These are phyloP conservation scores for Entonaema liquescens DNA, from an alignment of 495 filamentous ascomycete genomes.

Conservation along the genomic window DNA sequence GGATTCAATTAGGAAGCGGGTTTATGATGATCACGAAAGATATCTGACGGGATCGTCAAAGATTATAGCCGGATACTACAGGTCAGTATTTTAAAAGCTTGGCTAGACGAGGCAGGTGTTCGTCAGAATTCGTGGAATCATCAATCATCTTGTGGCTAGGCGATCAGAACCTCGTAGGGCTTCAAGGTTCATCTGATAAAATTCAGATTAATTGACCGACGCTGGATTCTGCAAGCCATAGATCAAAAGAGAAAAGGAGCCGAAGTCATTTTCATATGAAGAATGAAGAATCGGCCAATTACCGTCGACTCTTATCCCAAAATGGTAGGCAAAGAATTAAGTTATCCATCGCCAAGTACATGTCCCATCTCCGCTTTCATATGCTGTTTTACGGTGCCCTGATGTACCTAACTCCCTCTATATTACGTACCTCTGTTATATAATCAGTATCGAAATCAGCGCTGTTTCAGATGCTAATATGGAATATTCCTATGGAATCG, in stretches of 20 bases:
- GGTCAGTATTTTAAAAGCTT: slow-evolving; percentile 5
- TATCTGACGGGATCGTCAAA: not conserved
- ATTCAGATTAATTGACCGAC: slow-evolving; percentile 5
- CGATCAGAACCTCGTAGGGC: not conserved
- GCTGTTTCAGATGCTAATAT: not conserved
- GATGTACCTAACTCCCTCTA: not conserved
- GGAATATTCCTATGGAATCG: not conserved
- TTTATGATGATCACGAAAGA: not conserved
- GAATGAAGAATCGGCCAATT: slow-evolving; percentile 12
- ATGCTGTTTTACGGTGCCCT: too few relatives aligned
- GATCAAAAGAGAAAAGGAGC: not conserved
- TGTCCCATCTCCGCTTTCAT: not conserved
- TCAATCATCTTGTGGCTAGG: not conserved
- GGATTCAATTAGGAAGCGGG: not conserved
- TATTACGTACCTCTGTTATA: not conserved
- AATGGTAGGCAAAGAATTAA: slow-evolving; percentile 13
- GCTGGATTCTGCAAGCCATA: not conserved
- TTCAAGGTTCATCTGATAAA: slow-evolving; percentile 17
- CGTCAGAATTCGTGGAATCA: not conserved
- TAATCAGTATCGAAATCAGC: not conserved
- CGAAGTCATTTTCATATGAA: slow-evolving; percentile 1
- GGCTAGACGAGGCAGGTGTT: slow-evolving; percentile 8
- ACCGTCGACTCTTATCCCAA: slow-evolving; percentile 13
- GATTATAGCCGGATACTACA: slow-evolving; percentile 5
- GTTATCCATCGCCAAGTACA: not conserved